Evolutionary conservation across 2,329 filamentous ascomycete species (phyloP), one percentile per base, ranked within the genome.

Genomic region (Monilinia vaccinii-corymbosi): DNA sequence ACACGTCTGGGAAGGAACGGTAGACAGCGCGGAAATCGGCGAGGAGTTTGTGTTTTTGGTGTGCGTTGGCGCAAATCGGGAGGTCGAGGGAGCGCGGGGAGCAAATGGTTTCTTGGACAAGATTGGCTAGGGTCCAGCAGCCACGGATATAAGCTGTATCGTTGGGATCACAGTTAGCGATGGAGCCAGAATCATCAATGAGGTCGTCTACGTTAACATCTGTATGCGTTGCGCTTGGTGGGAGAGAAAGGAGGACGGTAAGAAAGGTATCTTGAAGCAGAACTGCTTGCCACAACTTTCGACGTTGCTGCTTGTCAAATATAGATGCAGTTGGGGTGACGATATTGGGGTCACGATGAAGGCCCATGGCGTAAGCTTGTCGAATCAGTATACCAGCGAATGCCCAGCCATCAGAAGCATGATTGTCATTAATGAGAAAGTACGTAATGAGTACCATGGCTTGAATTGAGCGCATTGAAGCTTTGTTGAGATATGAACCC

Each of bases 381-480:
- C 88, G 80, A 64, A 90, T 85, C 25, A 91, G 73, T 31, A 93
- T 86, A 7, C 89, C 89, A 0, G 86, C 87, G 76, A 91, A 93
- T 0, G 88, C 86, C 85, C 88, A 93, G 1, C 88, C 89, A 70
- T 93, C 89, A 0, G 86, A 89, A 4, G 88, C 88, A 67, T 92
- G 88, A 67, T 91, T 91, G 72, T 93, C 88, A 68, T 93, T 93
- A 76, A 92, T 91, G 40, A 93, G 77, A 67, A 93, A 93, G 70
- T 92, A 92, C 0, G 85, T 85, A 61, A 91, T 84, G n/a, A 93
- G 74, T 0, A 91, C 85, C 88, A 92, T 92, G 48, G 89, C 84
- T 72, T 91, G 87, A 36, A 92, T 83, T 1, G 87, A 88, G 28
- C 84, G 78, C 53, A 91, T 78, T 0, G 86, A 89, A 2, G 88